Evolutionary conservation across 768 basidiomycete genomes (phyloP), one percentile per base, ranked within the genome.

Genomic region (Kwoniella dejecticola): DNA sequence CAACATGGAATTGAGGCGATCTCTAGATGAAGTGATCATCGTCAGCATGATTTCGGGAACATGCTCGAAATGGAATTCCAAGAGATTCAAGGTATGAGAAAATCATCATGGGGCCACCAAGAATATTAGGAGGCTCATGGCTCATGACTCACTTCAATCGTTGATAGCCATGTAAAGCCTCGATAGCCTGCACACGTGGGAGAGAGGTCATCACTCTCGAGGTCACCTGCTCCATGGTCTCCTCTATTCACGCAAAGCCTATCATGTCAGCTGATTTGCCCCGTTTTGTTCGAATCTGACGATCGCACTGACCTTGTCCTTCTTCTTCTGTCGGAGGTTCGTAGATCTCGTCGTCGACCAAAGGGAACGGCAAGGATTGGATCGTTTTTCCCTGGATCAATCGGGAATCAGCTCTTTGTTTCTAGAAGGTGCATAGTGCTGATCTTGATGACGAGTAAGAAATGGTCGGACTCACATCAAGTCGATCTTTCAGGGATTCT

Each of bases 321-420:
- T 71, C 67, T 23, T 76, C 76, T 31, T 65, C 36, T 1, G n/a
- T n/a, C n/a, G 72, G 74, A 8, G 77, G 77, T 56, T 77, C 72
- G 48, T 79, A 79, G 23, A 76, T 68, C 64, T 77, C 75, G 26
- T 72, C 73, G 36, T 79, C 77, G 24, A 64, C 66, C 31, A 79
- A 52, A 0, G 76, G 76, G 61, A 79, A 79, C 1, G 74, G 72
- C 17, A 76, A 36, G 7, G 49, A 13, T 23, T 46, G 1, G 29
- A 52, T 60, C 4, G 53, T 63, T 19, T 63, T 55, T 6, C 52
- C 55, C 73, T 71, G 38, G 1, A 38, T 31, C 45, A 21, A 5
- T 4, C 41, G 41, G 11, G 10, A 17, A 5, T 52, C 15, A 52
- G 49, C 49, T 52, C n/a, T 30, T 30, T 15, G 7, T 7, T 7